Evolutionary conservation across 164 flowering plant genomes (phyloP).

Genomic region (Piper longum): DNA sequence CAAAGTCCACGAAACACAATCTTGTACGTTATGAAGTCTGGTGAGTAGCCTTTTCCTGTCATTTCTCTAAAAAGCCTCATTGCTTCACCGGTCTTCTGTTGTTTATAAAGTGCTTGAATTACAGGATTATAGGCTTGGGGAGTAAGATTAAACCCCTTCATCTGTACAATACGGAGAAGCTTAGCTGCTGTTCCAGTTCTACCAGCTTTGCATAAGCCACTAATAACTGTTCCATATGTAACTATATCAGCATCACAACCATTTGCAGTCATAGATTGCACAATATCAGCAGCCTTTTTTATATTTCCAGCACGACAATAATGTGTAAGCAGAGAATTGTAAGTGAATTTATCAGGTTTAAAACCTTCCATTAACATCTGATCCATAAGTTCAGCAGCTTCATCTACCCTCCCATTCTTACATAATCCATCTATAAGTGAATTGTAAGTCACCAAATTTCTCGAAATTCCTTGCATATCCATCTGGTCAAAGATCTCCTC

Average conservation of each 20-base stretch:
- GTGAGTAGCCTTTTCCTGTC: constrained; percentile 52
- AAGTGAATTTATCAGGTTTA: constrained; percentile 74
- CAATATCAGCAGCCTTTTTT: constrained; percentile 68
- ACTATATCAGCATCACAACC: constrained; percentile 74
- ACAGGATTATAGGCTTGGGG: constrained; percentile 78
- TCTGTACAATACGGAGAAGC: constrained; percentile 53
- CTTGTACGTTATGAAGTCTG: constrained; percentile 60
- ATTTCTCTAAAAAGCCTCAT: constrained; percentile 78
- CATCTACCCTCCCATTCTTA: constrained; percentile 50
- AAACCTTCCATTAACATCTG: constrained; percentile 81
- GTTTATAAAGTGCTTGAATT: constrained; percentile 47
- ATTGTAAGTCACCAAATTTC: constrained; percentile 66
- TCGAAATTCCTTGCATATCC: constrained; percentile 75
- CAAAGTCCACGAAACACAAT: constrained; percentile 81
- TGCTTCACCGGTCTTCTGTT: constrained; percentile 44
- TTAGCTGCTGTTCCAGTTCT: constrained; percentile 45
- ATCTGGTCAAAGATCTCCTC: constrained; percentile 86
- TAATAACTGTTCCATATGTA: constrained; percentile 70
- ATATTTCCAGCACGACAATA: constrained; percentile 62
- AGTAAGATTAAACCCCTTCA: constrained; percentile 51
- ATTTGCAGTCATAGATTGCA: constrained; percentile 59
- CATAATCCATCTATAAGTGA: constrained; percentile 74
- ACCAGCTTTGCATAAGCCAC: constrained; percentile 64
- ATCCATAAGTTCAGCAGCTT: constrained; percentile 66
- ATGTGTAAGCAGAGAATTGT: constrained; percentile 55